Base-by-base conservation (phyloP, 371 early-diverging fungal genomes). In the Catenaria anguillulae region DNA sequence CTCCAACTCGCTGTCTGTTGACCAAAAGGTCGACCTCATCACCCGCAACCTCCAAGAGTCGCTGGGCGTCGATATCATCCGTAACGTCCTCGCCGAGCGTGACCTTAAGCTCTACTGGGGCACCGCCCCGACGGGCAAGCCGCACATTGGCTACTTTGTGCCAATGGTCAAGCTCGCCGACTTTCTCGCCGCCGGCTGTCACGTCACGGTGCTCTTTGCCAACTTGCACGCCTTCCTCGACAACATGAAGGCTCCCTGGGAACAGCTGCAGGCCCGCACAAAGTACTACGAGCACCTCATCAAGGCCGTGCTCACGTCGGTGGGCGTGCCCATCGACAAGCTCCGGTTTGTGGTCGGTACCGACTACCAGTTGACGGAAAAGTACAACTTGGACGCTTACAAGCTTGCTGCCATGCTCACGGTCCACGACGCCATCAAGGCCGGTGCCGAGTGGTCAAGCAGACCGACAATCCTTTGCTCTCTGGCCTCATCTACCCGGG, bases 361-460 rank as follows among this genome's bases (percentile, higher is more conserved):
- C 36, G 74, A 72, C 61, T 98, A 87, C 80, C 92, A 99, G 75
- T 77, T 92, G 56, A 79, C 84, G 21, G 71, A 77, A 46, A 84
- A 93, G 73, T 99, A 95, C 77, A 81, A 85, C 42, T 84, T 98
- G 80, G 99, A 99, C 73, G 86, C 88, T 76, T 93, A 93, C 79
- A 85, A 86, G 66, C 77, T 99, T 37, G 76, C 86, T 61, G 87
- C 97, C 33, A 72, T 85, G 60, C 85, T 94, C 1, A 90, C 93
- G 4, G 93, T 91, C 70, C 94, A 89, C 68, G 99, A 98, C 75
- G 94, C 97, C 62, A 93, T 93, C 69, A 95, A 93, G 76, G 99
- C 99, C n/a, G 99, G 99, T 66, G 86, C 98, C 37, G 93, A 98
- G 99, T 99, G 12, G 99, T 99, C 56, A 99, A 98, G 79, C 99